These are phyloP conservation scores for Amoebophrya sp. DNA, from an alignment of 169 alveolate species.

Conservation along the genomic window DNA sequence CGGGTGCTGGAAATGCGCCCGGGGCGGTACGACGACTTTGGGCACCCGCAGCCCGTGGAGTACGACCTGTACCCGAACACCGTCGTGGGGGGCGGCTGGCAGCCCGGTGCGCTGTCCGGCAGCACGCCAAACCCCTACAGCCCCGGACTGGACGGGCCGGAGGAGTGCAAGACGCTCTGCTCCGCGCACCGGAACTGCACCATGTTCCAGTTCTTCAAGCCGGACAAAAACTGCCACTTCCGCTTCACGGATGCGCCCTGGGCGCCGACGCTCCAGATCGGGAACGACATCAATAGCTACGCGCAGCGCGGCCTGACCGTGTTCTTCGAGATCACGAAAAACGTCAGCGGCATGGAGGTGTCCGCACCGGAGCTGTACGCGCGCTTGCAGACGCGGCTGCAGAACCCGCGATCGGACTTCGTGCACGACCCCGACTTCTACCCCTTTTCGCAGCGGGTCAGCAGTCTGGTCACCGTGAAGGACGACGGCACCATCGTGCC, in stretches of 20 bases:
- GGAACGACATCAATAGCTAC: neutral
- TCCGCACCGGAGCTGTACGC: neutral
- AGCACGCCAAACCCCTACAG: neutral
- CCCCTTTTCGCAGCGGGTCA: neutral
- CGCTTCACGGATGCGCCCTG: neutral
- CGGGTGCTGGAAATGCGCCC: neutral
- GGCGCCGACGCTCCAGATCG: neutral
- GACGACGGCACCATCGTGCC: neutral
- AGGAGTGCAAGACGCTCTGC: neutral
- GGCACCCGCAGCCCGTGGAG: neutral
- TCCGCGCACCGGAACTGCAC: neutral
- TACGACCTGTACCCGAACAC: neutral
- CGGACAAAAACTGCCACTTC: neutral
- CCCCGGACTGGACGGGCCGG: constrained; percentile 9
- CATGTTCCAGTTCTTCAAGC: neutral
- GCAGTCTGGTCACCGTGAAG: neutral
- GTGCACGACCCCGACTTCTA: constrained; percentile 1
- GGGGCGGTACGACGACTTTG: neutral
- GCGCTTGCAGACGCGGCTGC: neutral
- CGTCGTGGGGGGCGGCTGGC: neutral
- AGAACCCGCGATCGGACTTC: neutral
- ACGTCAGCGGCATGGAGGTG: neutral
- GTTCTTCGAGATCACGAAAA: constrained; percentile 8
- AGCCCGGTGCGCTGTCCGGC: neutral
- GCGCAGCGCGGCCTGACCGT: neutral